These are phyloP conservation scores for Papiliotrema flavescens DNA, from an alignment of 1,284 basidiomycete genomes.

Conservation along the genomic window DNA sequence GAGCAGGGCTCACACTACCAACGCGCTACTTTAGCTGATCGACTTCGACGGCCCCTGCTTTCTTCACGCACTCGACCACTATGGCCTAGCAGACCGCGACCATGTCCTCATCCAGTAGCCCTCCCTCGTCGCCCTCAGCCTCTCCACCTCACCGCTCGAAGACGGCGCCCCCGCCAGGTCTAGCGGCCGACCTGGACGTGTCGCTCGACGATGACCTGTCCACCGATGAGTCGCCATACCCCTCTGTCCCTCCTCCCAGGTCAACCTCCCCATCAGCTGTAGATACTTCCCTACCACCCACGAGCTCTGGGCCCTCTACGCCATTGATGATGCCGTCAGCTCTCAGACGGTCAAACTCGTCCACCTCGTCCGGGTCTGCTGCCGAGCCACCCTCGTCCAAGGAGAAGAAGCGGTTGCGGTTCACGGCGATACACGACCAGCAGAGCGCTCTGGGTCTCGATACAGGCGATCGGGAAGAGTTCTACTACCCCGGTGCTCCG, in stretches of 20 bases:
- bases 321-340: not conserved
- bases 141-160: not conserved
- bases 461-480: constrained; percentile 2
- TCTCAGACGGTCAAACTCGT: not conserved
- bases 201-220: not conserved
- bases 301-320: not conserved
- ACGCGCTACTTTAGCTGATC: too few species aligned
- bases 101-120: not conserved
- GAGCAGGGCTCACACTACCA: too few species aligned
- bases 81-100: too few species aligned
- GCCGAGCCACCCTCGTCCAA: not conserved
- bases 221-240: constrained; percentile 1
- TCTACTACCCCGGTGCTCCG: constrained; percentile 10
- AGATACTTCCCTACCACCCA: constrained; percentile 9
- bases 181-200: not conserved
- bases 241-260: constrained; percentile 12
- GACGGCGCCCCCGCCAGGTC: too few species aligned
- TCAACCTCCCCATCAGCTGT: too few species aligned
- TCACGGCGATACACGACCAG: constrained; percentile 14
- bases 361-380: constrained; percentile 3
- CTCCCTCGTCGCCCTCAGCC: not conserved
- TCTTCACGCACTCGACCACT: too few species aligned
- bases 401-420: constrained; percentile 30
- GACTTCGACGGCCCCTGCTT: too few species aligned
- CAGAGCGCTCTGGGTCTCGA: constrained; percentile 1